A percentile compares a stretch with the other conserved stretches of the same genome.
Conservation (phyloP, 306 rosid genomes). For the Casuarina equisetifolia region DNA sequence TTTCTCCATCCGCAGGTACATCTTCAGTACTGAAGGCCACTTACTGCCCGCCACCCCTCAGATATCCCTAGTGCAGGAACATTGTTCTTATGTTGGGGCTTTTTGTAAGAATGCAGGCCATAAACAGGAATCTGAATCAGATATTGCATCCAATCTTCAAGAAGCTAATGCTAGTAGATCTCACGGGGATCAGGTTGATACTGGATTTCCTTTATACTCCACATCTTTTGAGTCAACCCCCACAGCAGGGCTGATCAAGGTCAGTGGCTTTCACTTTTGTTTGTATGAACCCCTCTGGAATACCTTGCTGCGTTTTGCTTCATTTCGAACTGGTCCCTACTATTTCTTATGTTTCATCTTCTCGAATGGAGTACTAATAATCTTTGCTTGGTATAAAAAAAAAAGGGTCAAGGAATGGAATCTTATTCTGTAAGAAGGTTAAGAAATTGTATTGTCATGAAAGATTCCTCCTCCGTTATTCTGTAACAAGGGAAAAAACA, state of each 20-base stretch:
- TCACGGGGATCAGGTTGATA: slow-evolving; percentile 39
- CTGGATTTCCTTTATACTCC: slow-evolving; percentile 43
- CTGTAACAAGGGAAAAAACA: too few relatives aligned
- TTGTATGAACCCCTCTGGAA: slow-evolving; percentile 15
- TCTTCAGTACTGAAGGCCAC: slow-evolving; percentile 98
- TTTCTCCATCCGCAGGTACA: slow-evolving; percentile 50
- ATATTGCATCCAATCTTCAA: slow-evolving; percentile 47
- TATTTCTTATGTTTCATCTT: slow-evolving; percentile 13
- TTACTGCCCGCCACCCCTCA: slow-evolving; percentile 87
- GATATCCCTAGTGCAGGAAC: slow-evolving; percentile 73
- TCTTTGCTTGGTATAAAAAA: not conserved
- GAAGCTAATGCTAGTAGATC: slow-evolving; percentile 59
- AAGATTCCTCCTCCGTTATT: too few relatives aligned
- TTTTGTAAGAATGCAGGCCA: slow-evolving; percentile 60
- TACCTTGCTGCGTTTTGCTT: slow-evolving; percentile 13
- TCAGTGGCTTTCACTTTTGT: slow-evolving; percentile 31
- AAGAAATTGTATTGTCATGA: slow-evolving; percentile 1
- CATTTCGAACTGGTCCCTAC: slow-evolving; percentile 2
- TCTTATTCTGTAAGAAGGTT: not conserved
- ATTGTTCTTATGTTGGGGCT: slow-evolving; percentile 77
- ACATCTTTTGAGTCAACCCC: slow-evolving; percentile 47
- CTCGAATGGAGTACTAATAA: not conserved
- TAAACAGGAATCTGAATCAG: slow-evolving; percentile 40
- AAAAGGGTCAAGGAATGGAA: too few relatives aligned
- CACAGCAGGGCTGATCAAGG: slow-evolving; percentile 75